A percentile compares a stretch with the other conserved stretches of the same genome.
These are phyloP conservation scores for Brassica nigra DNA, from an alignment of 345 rosid genomes.

Conservation along the genomic window DNA sequence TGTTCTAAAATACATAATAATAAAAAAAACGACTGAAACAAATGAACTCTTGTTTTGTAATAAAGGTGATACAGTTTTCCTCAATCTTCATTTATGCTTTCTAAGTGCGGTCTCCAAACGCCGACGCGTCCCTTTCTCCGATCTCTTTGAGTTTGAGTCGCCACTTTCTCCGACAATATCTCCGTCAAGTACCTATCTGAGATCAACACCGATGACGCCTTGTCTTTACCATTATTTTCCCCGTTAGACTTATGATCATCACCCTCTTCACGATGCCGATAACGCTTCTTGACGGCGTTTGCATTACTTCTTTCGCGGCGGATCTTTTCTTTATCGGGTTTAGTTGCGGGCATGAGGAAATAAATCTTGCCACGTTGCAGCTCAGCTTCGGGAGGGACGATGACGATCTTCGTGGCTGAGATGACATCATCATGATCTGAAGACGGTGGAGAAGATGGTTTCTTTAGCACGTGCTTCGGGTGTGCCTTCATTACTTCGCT, in stretches of 20 bases:
- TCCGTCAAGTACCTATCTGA: constrained; percentile 93
- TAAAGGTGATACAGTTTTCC: constrained; percentile 1
- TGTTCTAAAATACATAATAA: constrained; percentile 10
- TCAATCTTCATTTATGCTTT: constrained; percentile 62
- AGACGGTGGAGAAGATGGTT: constrained; percentile 59
- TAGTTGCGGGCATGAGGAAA: constrained; percentile 69
- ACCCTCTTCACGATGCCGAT: constrained; percentile 29
- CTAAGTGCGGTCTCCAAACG: constrained; percentile 95
- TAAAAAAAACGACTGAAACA: background rate
- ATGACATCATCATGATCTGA: constrained; percentile 54
- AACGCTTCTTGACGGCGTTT: constrained; percentile 16
- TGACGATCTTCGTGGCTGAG: constrained; percentile 67
- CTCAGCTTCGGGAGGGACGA: constrained; percentile 89
- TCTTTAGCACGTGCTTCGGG: constrained; percentile 86
- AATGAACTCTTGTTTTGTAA: constrained; percentile 6
- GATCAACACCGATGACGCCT: constrained; percentile 41
- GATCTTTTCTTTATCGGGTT: constrained; percentile 45
- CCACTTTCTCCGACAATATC: constrained; percentile 80
- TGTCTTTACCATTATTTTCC: constrained; percentile 19
- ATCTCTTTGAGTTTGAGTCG: constrained; percentile 77
- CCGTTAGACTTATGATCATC: constrained; percentile 17
- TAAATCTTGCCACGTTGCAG: constrained; percentile 95
- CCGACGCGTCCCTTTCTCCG: constrained; percentile 85
- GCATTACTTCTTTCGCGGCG: constrained; percentile 20
- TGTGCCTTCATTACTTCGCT: constrained; percentile 77